Evolutionary conservation across 2,329 filamentous ascomycete species (phyloP), one percentile per base, ranked within the genome.

Genomic region (Dendrostoma leiphaemia): DNA sequence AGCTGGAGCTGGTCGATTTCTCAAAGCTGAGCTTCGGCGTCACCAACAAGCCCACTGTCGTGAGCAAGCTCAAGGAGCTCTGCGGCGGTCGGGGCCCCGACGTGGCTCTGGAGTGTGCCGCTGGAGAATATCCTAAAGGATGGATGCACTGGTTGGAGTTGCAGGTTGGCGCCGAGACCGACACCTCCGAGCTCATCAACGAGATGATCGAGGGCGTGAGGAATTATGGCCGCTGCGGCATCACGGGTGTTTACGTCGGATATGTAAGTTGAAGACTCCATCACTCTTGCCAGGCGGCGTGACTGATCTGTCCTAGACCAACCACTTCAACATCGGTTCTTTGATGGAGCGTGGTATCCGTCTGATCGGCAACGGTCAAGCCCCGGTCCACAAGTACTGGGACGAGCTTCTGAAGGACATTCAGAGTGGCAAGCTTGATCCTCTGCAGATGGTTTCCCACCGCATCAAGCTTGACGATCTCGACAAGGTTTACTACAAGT

Each of bases 301-400:
- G 12, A 15, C 23, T 21, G 15, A 43, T 40, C 37, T 24, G 6
- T 26, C 9, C 40, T 10, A 86, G 80, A 90, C 86, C 21, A 91
- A 91, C 70, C 87, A 90, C 69, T 90, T 93, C 77, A 90, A 90
- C 71, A 85, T 93, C 61, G 90, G 91, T 9, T 85, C 89, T 0
- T 67, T 95, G 13, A 95, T 95, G 90, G 84, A 95, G 72, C 85
- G 89, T 29, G 90, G 90, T n/a, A 84, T 95, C 61, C 85, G 89
- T 1, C 80, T 96, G 41, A 91, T 84, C 40, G 82, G 83, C 17
- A 84, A 84, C 62, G 82, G 82, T 1, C 82, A 85, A 62, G 81
- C 81, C 0, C 90, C 90, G 0, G 89, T 95, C 0, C 89, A 93
- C 63, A 82, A 86, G 64, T 94, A 95, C 73, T 95, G 90, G 91